Evolutionary conservation across 169 alveolate genomes (phyloP), one percentile per base, ranked within the genome.

Genomic region (Plasmodium adleri): DNA sequence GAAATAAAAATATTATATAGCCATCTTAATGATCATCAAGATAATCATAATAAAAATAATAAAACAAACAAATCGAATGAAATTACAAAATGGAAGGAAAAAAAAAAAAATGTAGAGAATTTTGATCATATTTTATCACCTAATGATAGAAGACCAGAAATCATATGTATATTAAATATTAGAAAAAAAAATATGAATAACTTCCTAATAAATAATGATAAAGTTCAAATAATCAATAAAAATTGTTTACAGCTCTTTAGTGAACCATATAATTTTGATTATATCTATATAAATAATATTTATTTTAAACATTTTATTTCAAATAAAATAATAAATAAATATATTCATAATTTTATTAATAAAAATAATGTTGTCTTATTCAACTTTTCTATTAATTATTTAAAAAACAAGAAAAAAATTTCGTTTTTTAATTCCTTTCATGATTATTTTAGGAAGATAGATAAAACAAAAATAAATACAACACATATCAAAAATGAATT

Each of bases 281-380:
- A 54, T 17, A 76, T 76, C n/a, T 76, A 28, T 62, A 52, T 76
- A 64, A 76, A 76, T 50, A 49, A 76, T 39, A 76, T 76, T 47
- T 76, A 50, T 76, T 47, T 17, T 43, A 26, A 62, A 12, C 71
- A 50, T 22, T 56, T 76, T 9, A 76, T 76, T 74, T 64, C 89
- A 22, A 63, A 52, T 56, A 39, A 39, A 39, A 59, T 66, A 3
- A 17, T 76, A 8, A 6, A 56, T 54, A 76, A 54, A 22, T 76
- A 63, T 56, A 67, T 76, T 7, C 39, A 49, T 24, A 22, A 64
- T 22, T 76, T 76, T 56, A 22, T 50, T 15, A 52, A 67, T 26
- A 50, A 76, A 45, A 22, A 76, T 13, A 76, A 76, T 68, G 71
- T 64, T n/a, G 68, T 54, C 4, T 7, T 76, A 28, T 76, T 76